Evolutionary conservation across 768 basidiomycete species (phyloP).

Genomic region (Amanita rubescens): DNA sequence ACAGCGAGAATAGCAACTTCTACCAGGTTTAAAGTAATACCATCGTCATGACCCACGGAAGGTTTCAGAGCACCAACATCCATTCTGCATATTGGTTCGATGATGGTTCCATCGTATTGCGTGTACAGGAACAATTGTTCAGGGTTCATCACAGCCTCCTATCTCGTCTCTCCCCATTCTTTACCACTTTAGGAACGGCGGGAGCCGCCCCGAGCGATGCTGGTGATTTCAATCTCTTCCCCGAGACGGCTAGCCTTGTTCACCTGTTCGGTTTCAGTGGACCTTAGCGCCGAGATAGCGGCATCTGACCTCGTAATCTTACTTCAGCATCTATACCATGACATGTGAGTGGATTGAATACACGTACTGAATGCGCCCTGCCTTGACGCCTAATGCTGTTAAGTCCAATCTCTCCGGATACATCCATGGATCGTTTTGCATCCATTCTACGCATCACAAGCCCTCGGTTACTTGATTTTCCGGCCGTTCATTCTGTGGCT

Average conservation of each 20-base stretch:
- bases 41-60: not conserved
- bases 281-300: slow-evolving; percentile 29
- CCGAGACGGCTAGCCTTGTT: not conserved
- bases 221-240: not conserved
- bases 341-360: slow-evolving; percentile 40
- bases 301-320: slow-evolving; percentile 47
- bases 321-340: slow-evolving; percentile 61
- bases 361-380: not conserved
- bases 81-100: slow-evolving; percentile 60
- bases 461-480: slow-evolving; percentile 48
- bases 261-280: slow-evolving; percentile 22
- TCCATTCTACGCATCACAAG: slow-evolving; percentile 53
- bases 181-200: slow-evolving; percentile 13
- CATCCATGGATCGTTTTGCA: slow-evolving; percentile 40
- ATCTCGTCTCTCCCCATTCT: slow-evolving; percentile 40
- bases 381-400: not conserved
- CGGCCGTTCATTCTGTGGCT: slow-evolving; percentile 40
- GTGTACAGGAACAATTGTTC: slow-evolving; percentile 38
- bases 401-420: slow-evolving; percentile 40
- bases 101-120: slow-evolving; percentile 53
- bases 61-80: not conserved
- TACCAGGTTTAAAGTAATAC: not conserved
- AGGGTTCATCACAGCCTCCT: slow-evolving; percentile 51
- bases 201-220: not conserved
- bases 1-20: not conserved